A percentile compares a stretch with the other conserved stretches of the same genome.
phyloP scores from a whole-genome alignment of 306 rosid genomes.

The Inga oerstediana region DNA sequence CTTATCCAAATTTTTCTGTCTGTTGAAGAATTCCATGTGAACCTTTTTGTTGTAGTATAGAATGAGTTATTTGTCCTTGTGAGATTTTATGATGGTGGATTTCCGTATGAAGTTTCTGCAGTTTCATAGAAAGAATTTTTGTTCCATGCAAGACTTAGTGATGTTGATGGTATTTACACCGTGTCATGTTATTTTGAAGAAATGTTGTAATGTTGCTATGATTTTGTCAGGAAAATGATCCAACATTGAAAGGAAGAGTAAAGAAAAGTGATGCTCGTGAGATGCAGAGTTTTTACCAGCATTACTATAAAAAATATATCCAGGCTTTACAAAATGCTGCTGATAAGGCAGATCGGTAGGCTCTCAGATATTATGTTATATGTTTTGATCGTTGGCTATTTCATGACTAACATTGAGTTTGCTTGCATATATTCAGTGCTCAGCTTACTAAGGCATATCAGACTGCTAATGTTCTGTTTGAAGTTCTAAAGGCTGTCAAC shows the following conservation, averaged over 20 bases:
- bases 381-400: constrained; percentile 22
- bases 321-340: constrained; percentile 96
- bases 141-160: not conserved
- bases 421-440: constrained; percentile 56
- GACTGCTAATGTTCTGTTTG: constrained; percentile 98
- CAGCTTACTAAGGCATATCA: constrained; percentile 98
- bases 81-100: constrained; percentile 11
- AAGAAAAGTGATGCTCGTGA: constrained; percentile 99
- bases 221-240: constrained; percentile 84
- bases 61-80: not conserved
- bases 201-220: constrained; percentile 18
- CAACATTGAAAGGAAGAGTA: constrained; percentile 90
- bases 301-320: constrained; percentile 93
- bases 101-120: not conserved
- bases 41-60: not conserved
- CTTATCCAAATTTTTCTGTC: not conserved
- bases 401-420: constrained; percentile 23
- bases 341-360: constrained; percentile 95
- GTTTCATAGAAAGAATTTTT: not conserved
- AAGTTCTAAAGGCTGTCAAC: constrained; percentile 96
- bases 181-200: constrained; percentile 9
- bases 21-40: not conserved
- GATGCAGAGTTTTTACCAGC: constrained; percentile 98
- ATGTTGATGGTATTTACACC: not conserved
- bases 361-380: constrained; percentile 12